Base-by-base conservation (phyloP, 2,329 filamentous ascomycete species). In the Shiraia sp. region DNA sequence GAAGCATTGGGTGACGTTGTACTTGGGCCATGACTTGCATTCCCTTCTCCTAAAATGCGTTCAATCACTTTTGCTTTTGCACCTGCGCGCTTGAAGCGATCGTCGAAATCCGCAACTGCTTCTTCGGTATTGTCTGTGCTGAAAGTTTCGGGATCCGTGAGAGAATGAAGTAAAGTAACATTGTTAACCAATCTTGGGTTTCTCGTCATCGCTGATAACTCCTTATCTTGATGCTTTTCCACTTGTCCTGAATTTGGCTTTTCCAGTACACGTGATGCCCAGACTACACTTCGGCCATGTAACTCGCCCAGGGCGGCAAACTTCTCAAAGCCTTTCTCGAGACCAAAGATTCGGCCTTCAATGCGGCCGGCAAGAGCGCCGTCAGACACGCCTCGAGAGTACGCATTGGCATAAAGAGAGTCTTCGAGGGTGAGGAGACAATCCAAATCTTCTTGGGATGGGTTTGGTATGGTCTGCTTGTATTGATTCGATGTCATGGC, bases 281-380 rank as follows among this genome's bases (percentile, higher is more conserved):
- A 97, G n/a, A 97, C 77, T 16, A 87, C 72, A 10, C 89, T 83
- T 59, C 83, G 85, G 31, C 90, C 88, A 57, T 92, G 86, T 23
- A 97, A 71, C 44, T 79, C 79, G 2, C 92, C 92, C 67, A 90
- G 81, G 49, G 90, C 85, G 29, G 87, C 65, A 62, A 95, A 96
- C 72, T 96, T 97, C 59, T 96, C 89, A 58, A 93, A 97, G 0
- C 91, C 92, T 52, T 91, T 93, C 66, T 95, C 87, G 29, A 97
- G 81, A 1, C 92, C 93, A 64, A 97, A 90, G 14, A 90, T 82
- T 36, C 90, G 87, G 47, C 93, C 93, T 77, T 99, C 93, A 51
- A 89, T 83, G 43, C 85, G 84, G 27, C 93, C 93, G 23, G 88
- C 86, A 45, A 79, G 79, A 28, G 82, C 75, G 45, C 93, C 93